A percentile compares a stretch with the other conserved stretches of the same genome.
These are phyloP conservation scores for Diaporthe batatas DNA, from an alignment of 2,329 filamentous ascomycete genomes.

Conservation along the genomic window DNA sequence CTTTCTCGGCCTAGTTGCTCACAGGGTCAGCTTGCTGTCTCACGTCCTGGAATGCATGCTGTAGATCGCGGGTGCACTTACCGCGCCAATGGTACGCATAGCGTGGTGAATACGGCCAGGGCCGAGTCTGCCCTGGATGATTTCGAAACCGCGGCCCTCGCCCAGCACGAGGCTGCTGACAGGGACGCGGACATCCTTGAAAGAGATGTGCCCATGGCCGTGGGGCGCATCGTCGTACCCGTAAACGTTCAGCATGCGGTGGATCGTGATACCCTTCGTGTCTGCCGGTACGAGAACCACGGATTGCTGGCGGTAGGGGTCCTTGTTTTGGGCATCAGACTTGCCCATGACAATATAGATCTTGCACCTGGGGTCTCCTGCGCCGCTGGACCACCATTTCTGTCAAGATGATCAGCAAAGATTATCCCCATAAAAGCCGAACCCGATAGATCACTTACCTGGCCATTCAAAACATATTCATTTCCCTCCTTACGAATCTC, in stretches of 20 bases:
- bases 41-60: constrained; percentile 8
- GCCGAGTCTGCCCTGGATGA: constrained; percentile 96
- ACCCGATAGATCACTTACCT: constrained; percentile 62
- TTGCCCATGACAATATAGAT: constrained; percentile 99
- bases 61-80: constrained; percentile 53
- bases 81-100: constrained; percentile 92
- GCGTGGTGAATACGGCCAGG: constrained; percentile 98
- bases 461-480: constrained; percentile 91
- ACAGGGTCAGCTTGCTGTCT: constrained; percentile 14
- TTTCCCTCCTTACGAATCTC: constrained; percentile 86
- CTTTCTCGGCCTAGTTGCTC: constrained; percentile 78
- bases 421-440: no score
- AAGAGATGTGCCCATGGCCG: constrained; percentile 92
- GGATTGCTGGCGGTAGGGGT: constrained; percentile 91
- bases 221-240: constrained; percentile 99
- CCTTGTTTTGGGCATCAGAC: constrained; percentile 79
- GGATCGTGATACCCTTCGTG: constrained; percentile 88
- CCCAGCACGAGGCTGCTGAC: constrained; percentile 88
- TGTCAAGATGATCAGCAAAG: constrained; percentile 52
- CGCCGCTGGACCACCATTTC: constrained; percentile 99
- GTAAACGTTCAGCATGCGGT: constrained; percentile 94
- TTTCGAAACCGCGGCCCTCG: constrained; percentile 95
- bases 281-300: constrained; percentile 88
- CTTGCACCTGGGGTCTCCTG: constrained; percentile 91
- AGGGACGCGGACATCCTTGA: constrained; percentile 91